Conservation (phyloP, 306 rosid species). For the Prunus dulcis region DNA sequence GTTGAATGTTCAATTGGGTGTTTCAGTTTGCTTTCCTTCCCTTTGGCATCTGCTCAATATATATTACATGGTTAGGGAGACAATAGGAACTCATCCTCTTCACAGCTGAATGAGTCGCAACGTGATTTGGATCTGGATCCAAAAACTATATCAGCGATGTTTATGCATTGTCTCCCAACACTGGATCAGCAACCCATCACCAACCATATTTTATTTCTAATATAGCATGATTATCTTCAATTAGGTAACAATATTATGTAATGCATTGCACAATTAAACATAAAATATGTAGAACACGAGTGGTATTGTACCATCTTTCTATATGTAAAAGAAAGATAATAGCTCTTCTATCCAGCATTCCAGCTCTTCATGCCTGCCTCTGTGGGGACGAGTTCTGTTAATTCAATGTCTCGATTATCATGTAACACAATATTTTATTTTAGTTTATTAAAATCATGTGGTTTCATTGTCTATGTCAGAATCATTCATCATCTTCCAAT, state of each 20-base stretch:
- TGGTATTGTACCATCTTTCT: not conserved
- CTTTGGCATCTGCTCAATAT: slow-evolving; percentile 4
- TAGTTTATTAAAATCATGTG: not conserved
- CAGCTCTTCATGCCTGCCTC: not conserved
- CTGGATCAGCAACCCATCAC: slow-evolving; percentile 10
- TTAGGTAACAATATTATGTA: not conserved
- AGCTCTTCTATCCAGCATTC: not conserved
- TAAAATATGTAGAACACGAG: not conserved
- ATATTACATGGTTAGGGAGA: slow-evolving; percentile 6
- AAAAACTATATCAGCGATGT: slow-evolving; percentile 4
- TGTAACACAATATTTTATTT: not conserved
- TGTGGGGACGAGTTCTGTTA: not conserved
- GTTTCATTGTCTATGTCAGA: not conserved
- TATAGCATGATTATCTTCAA: not conserved
- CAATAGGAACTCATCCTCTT: not conserved
- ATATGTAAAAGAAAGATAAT: not conserved
- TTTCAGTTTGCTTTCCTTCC: slow-evolving; percentile 7
- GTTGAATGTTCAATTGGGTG: not conserved
- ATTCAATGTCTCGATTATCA: not conserved
- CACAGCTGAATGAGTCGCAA: not conserved
- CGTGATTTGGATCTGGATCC: slow-evolving; percentile 15
- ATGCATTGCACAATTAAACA: not conserved
- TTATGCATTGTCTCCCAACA: slow-evolving; percentile 29
- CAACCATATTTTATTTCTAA: not conserved
- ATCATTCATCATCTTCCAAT: not conserved